Evolutionary conservation across 2,329 filamentous ascomycete genomes (phyloP).

Genomic region (Trichoderma breve): DNA sequence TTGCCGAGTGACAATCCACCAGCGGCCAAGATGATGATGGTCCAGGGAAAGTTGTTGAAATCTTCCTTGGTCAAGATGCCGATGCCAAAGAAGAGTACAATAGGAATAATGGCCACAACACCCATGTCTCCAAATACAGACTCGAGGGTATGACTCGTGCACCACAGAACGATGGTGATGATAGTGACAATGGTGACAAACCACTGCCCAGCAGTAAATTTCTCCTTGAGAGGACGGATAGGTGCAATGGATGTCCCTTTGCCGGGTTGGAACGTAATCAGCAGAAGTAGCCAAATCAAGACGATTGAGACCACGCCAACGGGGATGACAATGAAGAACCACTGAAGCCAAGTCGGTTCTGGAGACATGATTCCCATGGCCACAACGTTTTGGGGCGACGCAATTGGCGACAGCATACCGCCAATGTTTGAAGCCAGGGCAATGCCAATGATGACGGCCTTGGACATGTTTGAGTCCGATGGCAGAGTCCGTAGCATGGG

Average conservation of each 20-base stretch:
- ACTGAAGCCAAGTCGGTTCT: conserved; percentile 85
- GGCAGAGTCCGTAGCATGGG: conserved; percentile 93
- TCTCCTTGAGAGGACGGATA: conserved; percentile 84
- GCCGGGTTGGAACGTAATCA: conserved; percentile 81
- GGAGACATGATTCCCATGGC: conserved; percentile 94
- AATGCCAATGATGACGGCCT: conserved; percentile 91
- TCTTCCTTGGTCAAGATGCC: conserved; percentile 97
- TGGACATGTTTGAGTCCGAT: conserved; percentile 87
- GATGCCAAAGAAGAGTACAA: conserved; percentile 93
- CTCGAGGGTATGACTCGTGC: conserved; percentile 85
- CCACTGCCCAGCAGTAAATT: conserved; percentile 84
- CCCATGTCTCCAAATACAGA: conserved; percentile 94
- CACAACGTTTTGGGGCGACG: conserved; percentile 95
- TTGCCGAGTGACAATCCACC: conserved; percentile 91
- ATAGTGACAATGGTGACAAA: conserved; percentile 86
- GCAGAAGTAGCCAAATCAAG: conserved; percentile 82
- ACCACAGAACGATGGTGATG: conserved; percentile 86
- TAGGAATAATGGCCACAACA: conserved; percentile 92
- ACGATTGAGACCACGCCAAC: conserved; percentile 87
- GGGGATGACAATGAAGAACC: conserved; percentile 95
- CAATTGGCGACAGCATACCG: conserved; percentile 93
- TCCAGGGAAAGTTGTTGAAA: conserved; percentile 99
- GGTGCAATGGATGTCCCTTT: conserved; percentile 85
- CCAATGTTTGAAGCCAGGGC: conserved; percentile 94
- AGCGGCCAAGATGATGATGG: conserved; percentile 96